These are phyloP conservation scores for Cyberlindnera suaveolens DNA, from an alignment of 805 yeast genomes.

Conservation along the genomic window DNA sequence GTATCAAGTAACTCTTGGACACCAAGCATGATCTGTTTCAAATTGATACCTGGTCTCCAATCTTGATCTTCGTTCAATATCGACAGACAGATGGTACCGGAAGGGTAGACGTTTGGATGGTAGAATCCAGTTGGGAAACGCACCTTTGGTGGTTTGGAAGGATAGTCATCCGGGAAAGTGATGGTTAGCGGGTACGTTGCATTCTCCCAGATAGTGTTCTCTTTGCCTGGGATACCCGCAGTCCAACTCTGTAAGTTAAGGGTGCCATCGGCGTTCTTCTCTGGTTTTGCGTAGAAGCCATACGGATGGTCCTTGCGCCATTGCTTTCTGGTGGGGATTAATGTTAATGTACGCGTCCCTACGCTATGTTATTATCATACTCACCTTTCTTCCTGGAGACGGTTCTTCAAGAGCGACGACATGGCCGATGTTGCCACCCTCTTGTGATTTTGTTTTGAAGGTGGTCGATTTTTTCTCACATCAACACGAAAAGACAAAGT, in stretches of 20 bases:
- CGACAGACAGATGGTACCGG: conserved; percentile 92
- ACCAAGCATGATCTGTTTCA: conserved; percentile 85
- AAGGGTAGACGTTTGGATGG: conserved; percentile 97
- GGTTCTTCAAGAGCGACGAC: conserved; percentile 28
- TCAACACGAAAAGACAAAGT: too few species aligned
- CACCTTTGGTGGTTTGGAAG: conserved; percentile 95
- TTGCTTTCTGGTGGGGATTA: conserved; percentile 52
- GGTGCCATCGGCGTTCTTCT: conserved; percentile 72
- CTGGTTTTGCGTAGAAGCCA: conserved; percentile 92
- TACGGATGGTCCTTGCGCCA: conserved; percentile 99
- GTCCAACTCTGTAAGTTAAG: conserved; percentile 84
- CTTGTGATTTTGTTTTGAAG: background rate
- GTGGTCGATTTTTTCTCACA: background rate
- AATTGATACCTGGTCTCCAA: conserved; percentile 95
- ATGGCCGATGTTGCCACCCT: background rate
- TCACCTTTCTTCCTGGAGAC: conserved; percentile 83
- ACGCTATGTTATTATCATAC: conserved; percentile 16
- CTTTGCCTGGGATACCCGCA: conserved; percentile 94
- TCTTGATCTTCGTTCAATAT: conserved; percentile 92
- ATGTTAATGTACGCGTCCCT: conserved; percentile 1
- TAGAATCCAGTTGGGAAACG: conserved; percentile 84
- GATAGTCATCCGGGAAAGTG: conserved; percentile 84
- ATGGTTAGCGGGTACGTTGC: conserved; percentile 86
- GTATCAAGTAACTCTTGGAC: conserved; percentile 84
- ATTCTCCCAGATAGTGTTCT: conserved; percentile 80